Percentiles rank a stretch among this genome's conserved stretches.
These are phyloP conservation scores for Canna indica DNA, from an alignment of 176 grass and related monocot species.

Conservation along the genomic window DNA sequence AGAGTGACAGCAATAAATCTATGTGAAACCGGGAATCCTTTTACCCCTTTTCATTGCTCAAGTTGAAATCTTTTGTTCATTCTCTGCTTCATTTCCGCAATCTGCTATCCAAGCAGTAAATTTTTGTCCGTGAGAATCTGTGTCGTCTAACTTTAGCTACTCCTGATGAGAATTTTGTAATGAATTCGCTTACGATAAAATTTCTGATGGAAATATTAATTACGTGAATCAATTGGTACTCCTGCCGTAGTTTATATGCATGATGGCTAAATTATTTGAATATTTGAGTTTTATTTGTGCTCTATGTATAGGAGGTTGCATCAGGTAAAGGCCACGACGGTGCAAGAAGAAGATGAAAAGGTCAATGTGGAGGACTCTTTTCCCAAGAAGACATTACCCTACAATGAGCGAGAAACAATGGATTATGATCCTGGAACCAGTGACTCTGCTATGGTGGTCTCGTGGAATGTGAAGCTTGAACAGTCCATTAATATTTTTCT, in stretches of 20 bases:
- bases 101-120: background rate
- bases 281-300: background rate
- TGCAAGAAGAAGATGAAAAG: slow-evolving; percentile 43
- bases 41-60: background rate
- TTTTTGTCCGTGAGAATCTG: background rate
- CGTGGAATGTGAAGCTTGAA: slow-evolving; percentile 49
- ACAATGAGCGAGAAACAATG: slow-evolving; percentile 4
- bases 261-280: too few species aligned
- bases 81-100: background rate
- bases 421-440: slow-evolving; percentile 11
- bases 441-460: slow-evolving; percentile 14
- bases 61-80: background rate
- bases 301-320: slow-evolving; percentile 1
- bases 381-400: slow-evolving; percentile 21
- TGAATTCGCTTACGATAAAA: background rate
- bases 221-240: background rate
- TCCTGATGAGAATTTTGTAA: background rate
- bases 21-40: background rate
- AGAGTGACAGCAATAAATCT: too few species aligned
- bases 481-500: slow-evolving; percentile 65
- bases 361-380: slow-evolving; percentile 48
- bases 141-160: background rate
- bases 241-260: background rate
- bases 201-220: background rate
- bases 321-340: slow-evolving; percentile 30